phyloP scores from a whole-genome alignment of 192 early-diverging fungal genomes.

The Umbelopsis isabellina region DNA sequence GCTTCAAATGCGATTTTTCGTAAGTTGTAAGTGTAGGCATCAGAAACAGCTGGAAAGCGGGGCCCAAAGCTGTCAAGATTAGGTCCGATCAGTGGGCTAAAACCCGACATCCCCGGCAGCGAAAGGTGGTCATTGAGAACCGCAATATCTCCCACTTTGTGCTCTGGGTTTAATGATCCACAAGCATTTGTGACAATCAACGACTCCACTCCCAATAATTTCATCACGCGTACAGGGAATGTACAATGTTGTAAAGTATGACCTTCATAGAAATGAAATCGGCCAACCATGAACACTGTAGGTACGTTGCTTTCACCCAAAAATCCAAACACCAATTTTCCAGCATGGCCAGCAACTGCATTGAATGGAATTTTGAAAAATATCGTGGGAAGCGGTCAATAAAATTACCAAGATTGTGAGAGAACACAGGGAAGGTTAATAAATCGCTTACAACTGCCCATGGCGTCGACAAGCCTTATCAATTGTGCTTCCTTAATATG shows the following conservation, averaged over 20 bases:
- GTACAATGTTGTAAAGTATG: conserved; percentile 78
- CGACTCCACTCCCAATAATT: conserved; percentile 75
- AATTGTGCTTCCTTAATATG: conserved; percentile 9
- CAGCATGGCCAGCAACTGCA: conserved; percentile 62
- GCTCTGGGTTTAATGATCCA: conserved; percentile 75
- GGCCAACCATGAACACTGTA: conserved; percentile 85
- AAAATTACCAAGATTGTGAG: too few species aligned
- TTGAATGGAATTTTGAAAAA: not conserved
- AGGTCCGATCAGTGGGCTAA: conserved; percentile 83
- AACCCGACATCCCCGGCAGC: conserved; percentile 72
- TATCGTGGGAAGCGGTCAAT: not conserved
- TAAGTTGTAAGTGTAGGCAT: conserved; percentile 81
- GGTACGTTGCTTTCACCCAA: conserved; percentile 63
- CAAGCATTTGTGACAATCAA: conserved; percentile 87
- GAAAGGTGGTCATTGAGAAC: conserved; percentile 81
- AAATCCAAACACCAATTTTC: conserved; percentile 86
- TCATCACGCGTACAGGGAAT: conserved; percentile 86
- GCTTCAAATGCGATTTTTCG: conserved; percentile 73
- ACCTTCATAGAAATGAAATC: conserved; percentile 92
- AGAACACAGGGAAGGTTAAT: too few species aligned
- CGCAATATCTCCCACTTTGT: conserved; percentile 86
- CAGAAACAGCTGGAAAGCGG: conserved; percentile 84
- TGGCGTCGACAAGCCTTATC: not conserved
- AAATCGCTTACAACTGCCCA: too few species aligned
- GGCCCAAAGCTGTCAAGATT: conserved; percentile 84